Percentiles rank a stretch among this genome's conserved stretches.
These are phyloP conservation scores for Metarhizium humberi DNA, from an alignment of 2,329 filamentous ascomycete species.

Conservation along the genomic window DNA sequence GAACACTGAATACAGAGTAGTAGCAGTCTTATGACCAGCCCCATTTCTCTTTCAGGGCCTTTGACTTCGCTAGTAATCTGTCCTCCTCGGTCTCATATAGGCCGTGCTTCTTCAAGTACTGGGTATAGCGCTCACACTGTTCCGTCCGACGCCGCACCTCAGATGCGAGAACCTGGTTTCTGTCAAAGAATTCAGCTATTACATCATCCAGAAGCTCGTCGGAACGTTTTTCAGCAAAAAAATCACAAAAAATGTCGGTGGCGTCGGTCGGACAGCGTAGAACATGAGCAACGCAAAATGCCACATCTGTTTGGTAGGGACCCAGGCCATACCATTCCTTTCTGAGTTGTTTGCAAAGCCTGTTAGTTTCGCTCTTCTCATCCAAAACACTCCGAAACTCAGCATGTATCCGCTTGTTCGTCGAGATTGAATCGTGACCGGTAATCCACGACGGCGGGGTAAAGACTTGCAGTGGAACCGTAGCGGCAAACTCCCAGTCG, in stretches of 20 bases:
- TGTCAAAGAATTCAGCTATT: conserved; percentile 9
- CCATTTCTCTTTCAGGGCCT: conserved; percentile 9
- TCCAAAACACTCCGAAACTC: conserved; percentile 9
- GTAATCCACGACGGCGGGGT: conserved; percentile 13
- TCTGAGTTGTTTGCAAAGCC: conserved; percentile 3
- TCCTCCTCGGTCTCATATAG: conserved; percentile 9
- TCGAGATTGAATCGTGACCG: conserved; percentile 5
- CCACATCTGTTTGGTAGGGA: conserved; percentile 4
- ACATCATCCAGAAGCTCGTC: conserved; percentile 6
- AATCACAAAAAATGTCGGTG: conserved; percentile 8
- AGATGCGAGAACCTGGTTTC: conserved; percentile 5
- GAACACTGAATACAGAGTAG: too few relatives aligned
- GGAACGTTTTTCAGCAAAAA: conserved; percentile 4
- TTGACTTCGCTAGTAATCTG: conserved; percentile 8
- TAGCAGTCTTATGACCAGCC: conserved; percentile 3
- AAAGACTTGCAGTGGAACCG: conserved; percentile 9
- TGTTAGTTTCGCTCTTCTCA: conserved; percentile 5
- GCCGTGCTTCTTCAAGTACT: conserved; percentile 10
- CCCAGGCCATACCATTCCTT: conserved; percentile 10
- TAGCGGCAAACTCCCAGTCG: conserved; percentile 17
- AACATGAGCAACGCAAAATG: conserved; percentile 10
- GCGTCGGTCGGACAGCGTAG: conserved; percentile 8
- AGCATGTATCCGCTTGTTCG: conserved; percentile 2
- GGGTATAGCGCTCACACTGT: conserved; percentile 11
- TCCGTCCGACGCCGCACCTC: conserved; percentile 9